Evolutionary conservation across 371 early-diverging fungal species (phyloP).

Genomic region (Nosema muscidifuracis): DNA sequence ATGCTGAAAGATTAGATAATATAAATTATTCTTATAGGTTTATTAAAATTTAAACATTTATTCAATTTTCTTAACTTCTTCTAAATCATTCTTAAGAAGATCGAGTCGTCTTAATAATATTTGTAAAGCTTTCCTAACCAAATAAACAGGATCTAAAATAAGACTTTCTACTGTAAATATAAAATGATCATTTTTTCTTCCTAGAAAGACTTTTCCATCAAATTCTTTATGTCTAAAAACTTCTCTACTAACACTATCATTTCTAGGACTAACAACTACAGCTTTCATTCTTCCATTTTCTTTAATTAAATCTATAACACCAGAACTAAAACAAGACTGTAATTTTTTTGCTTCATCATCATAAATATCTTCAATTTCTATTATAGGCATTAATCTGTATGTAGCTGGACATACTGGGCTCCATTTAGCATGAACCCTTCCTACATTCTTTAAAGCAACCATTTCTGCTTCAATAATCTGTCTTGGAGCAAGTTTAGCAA

Average conservation of each 20-base stretch:
- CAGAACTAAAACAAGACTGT: constrained; percentile 76
- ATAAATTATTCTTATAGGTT: too few relatives aligned
- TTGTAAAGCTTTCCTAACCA: constrained; percentile 44
- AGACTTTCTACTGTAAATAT: constrained; percentile 66
- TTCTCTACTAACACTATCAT: constrained; percentile 87
- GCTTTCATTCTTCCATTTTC: constrained; percentile 67
- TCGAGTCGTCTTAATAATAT: constrained; percentile 34
- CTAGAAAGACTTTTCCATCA: constrained; percentile 75
- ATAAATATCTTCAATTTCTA: constrained; percentile 72
- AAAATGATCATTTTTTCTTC: constrained; percentile 82
- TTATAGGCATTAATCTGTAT: constrained; percentile 85
- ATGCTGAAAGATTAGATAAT: too few relatives aligned
- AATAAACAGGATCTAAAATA: constrained; percentile 42
- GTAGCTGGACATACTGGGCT: constrained; percentile 79
- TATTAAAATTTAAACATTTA: too few relatives aligned
- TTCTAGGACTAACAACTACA: constrained; percentile 76
- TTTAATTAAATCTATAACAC: constrained; percentile 73
- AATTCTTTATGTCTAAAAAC: constrained; percentile 84
- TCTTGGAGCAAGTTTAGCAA: constrained; percentile 86
- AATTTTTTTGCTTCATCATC: constrained; percentile 79
- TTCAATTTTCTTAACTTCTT: neutral
- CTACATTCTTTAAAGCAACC: constrained; percentile 82
- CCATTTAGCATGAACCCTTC: constrained; percentile 93
- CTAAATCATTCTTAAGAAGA: constrained; percentile 32
- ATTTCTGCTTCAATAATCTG: constrained; percentile 80